These are phyloP conservation scores for Larix kaempferi DNA, from an alignment of 75 land plant species.

Conservation along the genomic window DNA sequence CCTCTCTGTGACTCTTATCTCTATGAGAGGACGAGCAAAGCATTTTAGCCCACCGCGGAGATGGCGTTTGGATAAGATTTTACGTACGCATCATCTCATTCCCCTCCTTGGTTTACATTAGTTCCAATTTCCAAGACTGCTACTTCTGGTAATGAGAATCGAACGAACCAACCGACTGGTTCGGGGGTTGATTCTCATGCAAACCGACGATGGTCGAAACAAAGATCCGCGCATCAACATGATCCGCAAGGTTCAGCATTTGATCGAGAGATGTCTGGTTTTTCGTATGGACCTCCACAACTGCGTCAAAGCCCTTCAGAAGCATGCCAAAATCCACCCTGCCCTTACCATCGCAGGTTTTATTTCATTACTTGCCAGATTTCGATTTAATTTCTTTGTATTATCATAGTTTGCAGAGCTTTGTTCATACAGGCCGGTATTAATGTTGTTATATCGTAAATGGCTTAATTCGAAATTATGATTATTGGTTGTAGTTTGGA, in stretches of 20 bases:
- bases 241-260: slow-evolving; percentile 20
- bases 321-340: slow-evolving; percentile 25
- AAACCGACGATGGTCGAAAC: background rate
- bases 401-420: background rate
- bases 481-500: too few relatives aligned
- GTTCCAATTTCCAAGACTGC: too few relatives aligned
- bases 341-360: slow-evolving; percentile 23
- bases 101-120: too few relatives aligned
- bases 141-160: background rate
- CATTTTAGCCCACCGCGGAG: background rate
- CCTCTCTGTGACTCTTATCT: background rate
- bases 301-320: slow-evolving; percentile 23
- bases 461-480: too few relatives aligned
- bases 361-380: too few relatives aligned
- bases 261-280: slow-evolving; percentile 32
- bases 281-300: slow-evolving; percentile 28
- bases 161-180: too few relatives aligned
- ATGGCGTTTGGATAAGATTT: too few relatives aligned
- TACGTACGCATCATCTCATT: too few relatives aligned
- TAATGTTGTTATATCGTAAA: too few relatives aligned
- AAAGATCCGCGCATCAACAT: background rate
- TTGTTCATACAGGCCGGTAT: too few relatives aligned
- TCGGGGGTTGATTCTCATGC: background rate
- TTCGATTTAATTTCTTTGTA: too few relatives aligned
- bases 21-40: background rate